These are phyloP conservation scores for Ophiorrhiza pumila DNA, from an alignment of 257 asterid species.

Conservation along the genomic window DNA sequence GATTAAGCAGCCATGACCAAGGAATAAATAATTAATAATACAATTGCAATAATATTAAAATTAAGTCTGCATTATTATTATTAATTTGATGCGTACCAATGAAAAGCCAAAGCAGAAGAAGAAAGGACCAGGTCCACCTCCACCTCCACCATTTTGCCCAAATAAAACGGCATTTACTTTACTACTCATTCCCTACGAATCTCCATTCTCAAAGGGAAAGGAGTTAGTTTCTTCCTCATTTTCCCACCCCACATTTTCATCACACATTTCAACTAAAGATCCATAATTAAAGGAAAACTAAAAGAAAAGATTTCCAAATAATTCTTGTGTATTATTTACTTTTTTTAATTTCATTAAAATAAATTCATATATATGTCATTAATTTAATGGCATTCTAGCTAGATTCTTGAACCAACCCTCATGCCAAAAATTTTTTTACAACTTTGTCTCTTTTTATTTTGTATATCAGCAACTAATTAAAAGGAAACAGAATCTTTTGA, in stretches of 20 bases:
- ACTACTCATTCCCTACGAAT: conserved; percentile 12
- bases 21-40: too few relatives aligned
- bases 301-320: conserved; percentile 9
- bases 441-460: conserved; percentile 10
- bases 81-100: conserved; percentile 7
- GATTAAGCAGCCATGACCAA: too few relatives aligned
- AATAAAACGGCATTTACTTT: conserved; percentile 48
- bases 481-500: conserved; percentile 12
- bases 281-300: conserved; percentile 33
- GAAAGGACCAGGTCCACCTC: conserved; percentile 36
- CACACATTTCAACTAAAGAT: conserved; percentile 33
- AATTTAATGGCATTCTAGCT: background rate
- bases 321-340: too few relatives aligned
- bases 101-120: background rate
- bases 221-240: conserved; percentile 12
- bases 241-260: conserved; percentile 16
- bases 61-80: background rate
- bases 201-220: conserved; percentile 37
- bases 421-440: background rate
- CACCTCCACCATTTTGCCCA: conserved; percentile 46
- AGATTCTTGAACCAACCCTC: background rate
- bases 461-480: background rate
- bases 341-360: too few relatives aligned
- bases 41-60: too few relatives aligned
- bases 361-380: background rate